phyloP scores from a whole-genome alignment of 345 rosid species.

The Eucalyptus rudis region DNA sequence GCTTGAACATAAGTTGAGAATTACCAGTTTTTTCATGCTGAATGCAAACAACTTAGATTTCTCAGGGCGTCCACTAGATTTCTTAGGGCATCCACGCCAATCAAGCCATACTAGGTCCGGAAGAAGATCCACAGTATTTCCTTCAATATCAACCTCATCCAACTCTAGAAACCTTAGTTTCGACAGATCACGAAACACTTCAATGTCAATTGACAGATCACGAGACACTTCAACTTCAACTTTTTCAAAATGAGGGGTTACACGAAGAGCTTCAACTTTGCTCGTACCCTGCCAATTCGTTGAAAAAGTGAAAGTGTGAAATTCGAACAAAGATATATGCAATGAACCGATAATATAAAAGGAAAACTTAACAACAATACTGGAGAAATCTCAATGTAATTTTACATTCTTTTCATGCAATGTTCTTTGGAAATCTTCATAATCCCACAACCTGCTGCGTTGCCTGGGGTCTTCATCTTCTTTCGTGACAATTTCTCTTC shows the following conservation, averaged over 20 bases:
- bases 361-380: background rate
- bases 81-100: background rate
- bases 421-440: fast-evolving
- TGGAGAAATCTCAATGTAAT: background rate
- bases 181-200: fast-evolving
- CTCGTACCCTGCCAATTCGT: background rate
- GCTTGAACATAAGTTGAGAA: background rate
- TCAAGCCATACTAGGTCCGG: background rate
- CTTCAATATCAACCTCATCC: background rate
- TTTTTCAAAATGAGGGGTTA: fast-evolving
- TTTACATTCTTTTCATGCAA: background rate
- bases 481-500: no score
- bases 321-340: no score
- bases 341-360: background rate
- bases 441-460: background rate
- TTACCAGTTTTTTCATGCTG: background rate
- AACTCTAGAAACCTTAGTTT: background rate
- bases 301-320: no score
- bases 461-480: no score
- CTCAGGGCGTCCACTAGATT: no score
- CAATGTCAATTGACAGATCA: fast-evolving
- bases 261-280: background rate
- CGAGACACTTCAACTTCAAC: no score
- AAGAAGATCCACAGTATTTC: background rate
- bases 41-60: background rate